phyloP scores from a whole-genome alignment of 176 grass and related monocot species.

The Secale cereale region DNA sequence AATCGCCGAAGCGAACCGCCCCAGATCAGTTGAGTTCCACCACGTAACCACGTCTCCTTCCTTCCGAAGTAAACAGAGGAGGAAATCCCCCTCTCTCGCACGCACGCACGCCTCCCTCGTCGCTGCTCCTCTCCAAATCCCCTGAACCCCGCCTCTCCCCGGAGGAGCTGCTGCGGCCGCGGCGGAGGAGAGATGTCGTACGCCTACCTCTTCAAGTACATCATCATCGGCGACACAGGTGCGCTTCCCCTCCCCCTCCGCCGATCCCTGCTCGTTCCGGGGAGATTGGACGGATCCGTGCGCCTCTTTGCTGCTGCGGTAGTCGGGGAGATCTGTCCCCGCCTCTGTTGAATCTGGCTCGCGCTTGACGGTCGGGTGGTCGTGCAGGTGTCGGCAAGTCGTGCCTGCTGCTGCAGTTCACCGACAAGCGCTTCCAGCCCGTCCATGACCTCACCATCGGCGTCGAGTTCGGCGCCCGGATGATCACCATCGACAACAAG shows the following conservation, averaged over 20 bases:
- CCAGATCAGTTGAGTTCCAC: neutral
- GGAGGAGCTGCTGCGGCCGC: neutral
- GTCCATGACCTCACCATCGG: conserved; percentile 86
- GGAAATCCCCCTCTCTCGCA: neutral
- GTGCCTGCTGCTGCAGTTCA: conserved; percentile 83
- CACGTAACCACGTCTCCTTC: conserved; percentile 10
- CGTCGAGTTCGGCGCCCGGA: conserved; percentile 76
- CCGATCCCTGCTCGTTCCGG: neutral
- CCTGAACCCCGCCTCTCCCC: neutral
- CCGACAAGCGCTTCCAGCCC: conserved; percentile 84
- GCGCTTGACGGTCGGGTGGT: neutral
- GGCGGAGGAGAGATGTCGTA: conserved; percentile 59
- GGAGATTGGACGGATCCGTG: neutral
- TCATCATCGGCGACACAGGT: conserved; percentile 99
- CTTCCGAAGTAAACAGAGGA: neutral
- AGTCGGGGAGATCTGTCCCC: neutral
- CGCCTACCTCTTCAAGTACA: conserved; percentile 99
- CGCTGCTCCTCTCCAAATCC: neutral
- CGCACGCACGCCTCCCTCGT: neutral
- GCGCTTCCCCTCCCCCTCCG: neutral
- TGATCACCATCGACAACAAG: conserved; percentile 80
- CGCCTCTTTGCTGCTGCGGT: neutral
- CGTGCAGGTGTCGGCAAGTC: conserved; percentile 70
- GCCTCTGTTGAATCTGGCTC: neutral
- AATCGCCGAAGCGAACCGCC: neutral